Percentiles rank a stretch among this genome's conserved stretches.
phyloP scores from a whole-genome alignment of 257 asterid species.

The Plectranthus barbatus region DNA sequence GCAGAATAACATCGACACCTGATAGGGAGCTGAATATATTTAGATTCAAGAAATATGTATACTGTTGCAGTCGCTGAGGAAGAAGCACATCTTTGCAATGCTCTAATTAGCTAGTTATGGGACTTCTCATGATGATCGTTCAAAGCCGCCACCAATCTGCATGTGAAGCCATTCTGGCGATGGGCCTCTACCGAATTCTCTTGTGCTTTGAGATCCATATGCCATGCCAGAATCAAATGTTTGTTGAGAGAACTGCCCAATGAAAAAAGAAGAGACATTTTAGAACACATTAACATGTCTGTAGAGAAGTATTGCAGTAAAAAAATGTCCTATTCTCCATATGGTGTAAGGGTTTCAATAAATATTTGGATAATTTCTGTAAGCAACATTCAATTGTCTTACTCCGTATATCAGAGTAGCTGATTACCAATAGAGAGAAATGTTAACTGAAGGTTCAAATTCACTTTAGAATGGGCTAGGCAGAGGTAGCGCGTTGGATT shows the following conservation, averaged over 20 bases:
- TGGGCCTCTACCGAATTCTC: slow-evolving; percentile 52
- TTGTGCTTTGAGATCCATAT: slow-evolving; percentile 52
- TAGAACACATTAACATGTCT: not conserved
- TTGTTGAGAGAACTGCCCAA: slow-evolving; percentile 55
- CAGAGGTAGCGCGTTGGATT: not conserved
- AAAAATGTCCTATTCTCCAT: not conserved
- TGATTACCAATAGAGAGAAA: not conserved
- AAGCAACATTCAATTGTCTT: not conserved
- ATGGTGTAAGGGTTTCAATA: no score
- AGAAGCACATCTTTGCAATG: slow-evolving; percentile 15
- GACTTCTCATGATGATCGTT: slow-evolving; percentile 41
- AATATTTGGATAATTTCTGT: no score
- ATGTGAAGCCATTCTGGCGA: slow-evolving; percentile 91
- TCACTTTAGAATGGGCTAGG: not conserved
- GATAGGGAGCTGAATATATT: slow-evolving; percentile 11
- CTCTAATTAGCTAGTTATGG: slow-evolving; percentile 18
- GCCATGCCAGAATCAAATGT: slow-evolving; percentile 52
- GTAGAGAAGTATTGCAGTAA: not conserved
- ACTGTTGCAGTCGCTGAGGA: slow-evolving; percentile 21
- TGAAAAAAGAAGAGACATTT: not conserved
- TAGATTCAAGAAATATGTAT: slow-evolving; percentile 20
- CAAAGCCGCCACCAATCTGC: slow-evolving; percentile 91
- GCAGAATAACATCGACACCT: slow-evolving; percentile 13
- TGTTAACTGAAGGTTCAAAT: not conserved
- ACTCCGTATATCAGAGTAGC: not conserved